phyloP scores from a whole-genome alignment of 139 green algal species.

The Coelastrella sp. region DNA sequence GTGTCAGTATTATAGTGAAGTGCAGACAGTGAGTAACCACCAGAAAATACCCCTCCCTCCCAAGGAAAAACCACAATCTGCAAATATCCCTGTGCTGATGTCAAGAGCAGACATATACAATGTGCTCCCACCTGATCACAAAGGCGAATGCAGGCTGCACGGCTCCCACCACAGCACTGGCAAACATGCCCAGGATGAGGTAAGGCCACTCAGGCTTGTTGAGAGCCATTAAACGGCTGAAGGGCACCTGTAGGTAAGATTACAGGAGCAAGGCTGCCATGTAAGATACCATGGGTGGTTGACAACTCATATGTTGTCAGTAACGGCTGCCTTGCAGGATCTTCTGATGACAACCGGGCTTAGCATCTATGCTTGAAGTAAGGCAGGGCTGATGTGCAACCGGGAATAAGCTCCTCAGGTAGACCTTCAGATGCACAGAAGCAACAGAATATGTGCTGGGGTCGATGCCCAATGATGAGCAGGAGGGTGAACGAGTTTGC shows the following conservation, averaged over 20 bases:
- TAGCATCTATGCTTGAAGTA: too few species aligned
- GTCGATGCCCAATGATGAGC: too few species aligned
- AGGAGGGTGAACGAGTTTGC: too few species aligned
- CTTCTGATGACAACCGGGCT: too few species aligned
- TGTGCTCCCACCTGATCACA: slow-evolving; percentile 53
- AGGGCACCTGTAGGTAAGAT: slow-evolving; percentile 49
- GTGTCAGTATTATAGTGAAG: too few species aligned
- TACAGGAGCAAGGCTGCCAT: not conserved
- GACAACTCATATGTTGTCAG: too few species aligned
- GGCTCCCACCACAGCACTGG: slow-evolving; percentile 58
- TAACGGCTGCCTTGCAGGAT: too few species aligned
- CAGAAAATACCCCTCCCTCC: not conserved
- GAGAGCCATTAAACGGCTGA: slow-evolving; percentile 62
- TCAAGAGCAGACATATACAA: slow-evolving; percentile 50
- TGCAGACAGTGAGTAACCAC: not conserved
- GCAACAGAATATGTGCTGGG: too few species aligned
- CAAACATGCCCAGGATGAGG: slow-evolving; percentile 56
- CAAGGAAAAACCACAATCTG: not conserved
- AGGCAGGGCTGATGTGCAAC: too few species aligned
- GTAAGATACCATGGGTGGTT: too few species aligned
- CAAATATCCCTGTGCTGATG: not conserved
- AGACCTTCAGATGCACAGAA: too few species aligned
- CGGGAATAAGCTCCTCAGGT: too few species aligned
- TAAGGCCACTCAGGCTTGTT: slow-evolving; percentile 70
- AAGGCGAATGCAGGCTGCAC: slow-evolving; percentile 80